phyloP scores from a whole-genome alignment of 441 rosid species.

The Theobroma grandiflorum region DNA sequence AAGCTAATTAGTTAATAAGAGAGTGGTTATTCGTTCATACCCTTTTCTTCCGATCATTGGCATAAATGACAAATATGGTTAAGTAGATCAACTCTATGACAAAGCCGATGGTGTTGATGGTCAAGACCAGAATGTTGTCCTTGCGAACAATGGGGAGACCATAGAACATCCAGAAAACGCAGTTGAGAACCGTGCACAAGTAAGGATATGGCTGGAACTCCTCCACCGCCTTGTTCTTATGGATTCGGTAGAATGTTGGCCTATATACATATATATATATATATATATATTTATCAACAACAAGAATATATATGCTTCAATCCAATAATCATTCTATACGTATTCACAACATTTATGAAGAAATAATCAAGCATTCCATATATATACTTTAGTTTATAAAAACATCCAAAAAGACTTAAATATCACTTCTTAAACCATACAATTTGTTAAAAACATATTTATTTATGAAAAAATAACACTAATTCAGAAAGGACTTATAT shows the following conservation, averaged over 20 bases:
- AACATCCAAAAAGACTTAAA: too few species aligned
- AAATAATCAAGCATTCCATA: too few species aligned
- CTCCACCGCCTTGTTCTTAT: slow-evolving; percentile 70
- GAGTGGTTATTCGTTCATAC: slow-evolving; percentile 35
- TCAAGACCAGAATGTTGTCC: slow-evolving; percentile 70
- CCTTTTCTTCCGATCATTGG: slow-evolving; percentile 40
- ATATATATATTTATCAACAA: background rate
- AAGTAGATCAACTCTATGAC: slow-evolving; percentile 57
- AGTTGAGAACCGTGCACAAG: slow-evolving; percentile 61
- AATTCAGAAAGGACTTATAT: too few species aligned
- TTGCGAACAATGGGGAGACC: slow-evolving; percentile 74
- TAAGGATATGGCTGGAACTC: slow-evolving; percentile 74
- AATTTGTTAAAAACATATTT: too few species aligned
- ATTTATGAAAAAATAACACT: too few species aligned
- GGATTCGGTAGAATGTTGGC: slow-evolving; percentile 61
- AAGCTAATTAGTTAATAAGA: background rate
- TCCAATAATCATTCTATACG: too few species aligned
- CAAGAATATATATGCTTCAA: too few species aligned
- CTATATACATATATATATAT: slow-evolving; percentile 35
- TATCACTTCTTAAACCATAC: too few species aligned
- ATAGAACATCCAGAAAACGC: slow-evolving; percentile 71
- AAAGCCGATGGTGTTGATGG: slow-evolving; percentile 69
- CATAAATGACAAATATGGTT: slow-evolving; percentile 36
- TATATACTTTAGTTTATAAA: too few species aligned
- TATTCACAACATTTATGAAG: too few species aligned